Evolutionary conservation across 2,329 filamentous ascomycete genomes (phyloP), one percentile per base, ranked within the genome.

Genomic region (Fulvia fulva): DNA sequence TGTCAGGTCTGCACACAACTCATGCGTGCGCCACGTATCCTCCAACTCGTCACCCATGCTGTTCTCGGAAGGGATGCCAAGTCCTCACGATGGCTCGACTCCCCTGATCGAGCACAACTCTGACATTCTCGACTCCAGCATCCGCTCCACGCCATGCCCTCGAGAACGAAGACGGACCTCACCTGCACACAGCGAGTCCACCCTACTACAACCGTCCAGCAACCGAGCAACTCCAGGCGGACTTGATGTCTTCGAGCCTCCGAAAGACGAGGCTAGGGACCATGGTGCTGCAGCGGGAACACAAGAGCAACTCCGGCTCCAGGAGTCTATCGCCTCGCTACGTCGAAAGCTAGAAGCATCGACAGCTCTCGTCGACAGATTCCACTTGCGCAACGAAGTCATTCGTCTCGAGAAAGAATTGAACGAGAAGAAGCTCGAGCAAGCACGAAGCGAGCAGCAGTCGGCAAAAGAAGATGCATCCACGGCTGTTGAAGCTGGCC

Each of bases 281-380:
- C 26, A 16, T 30, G 22, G n/a, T 14, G 16, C 37, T n/a, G 25
- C 11, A 5, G 14, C n/a, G 8, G n/a, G 7, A 19, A 50, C n/a
- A 8, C 8, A n/a, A 32, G 25, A 50, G 11, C 23, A 50, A 32
- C 25, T 23, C 25, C 7, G 21, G 23, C 25, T 21, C 5, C 2
- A 16, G 46, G 30, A 28, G 14, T 32, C 25, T 28, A 26, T 50
- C 46, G 23, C 30, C 30, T 32, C 30, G 9, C 30, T 26, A 5
- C 45, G 32, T 6, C 28, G 51, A 28, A 26, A 46, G 5, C 44
- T 57, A 14, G 51, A 49, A 19, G 41, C 28, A 5, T 53, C 50
- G n/a, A 57, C 50, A 23, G 50, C 50, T 12, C 50, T 57, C 19
- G 22, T 57, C 37, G 21, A 53, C 11, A 49, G 34, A 23, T 28